Percentiles rank a stretch among this genome's conserved stretches.
Evolutionary conservation across 139 green algal species (phyloP).

Genomic region (Volvox africanus): DNA sequence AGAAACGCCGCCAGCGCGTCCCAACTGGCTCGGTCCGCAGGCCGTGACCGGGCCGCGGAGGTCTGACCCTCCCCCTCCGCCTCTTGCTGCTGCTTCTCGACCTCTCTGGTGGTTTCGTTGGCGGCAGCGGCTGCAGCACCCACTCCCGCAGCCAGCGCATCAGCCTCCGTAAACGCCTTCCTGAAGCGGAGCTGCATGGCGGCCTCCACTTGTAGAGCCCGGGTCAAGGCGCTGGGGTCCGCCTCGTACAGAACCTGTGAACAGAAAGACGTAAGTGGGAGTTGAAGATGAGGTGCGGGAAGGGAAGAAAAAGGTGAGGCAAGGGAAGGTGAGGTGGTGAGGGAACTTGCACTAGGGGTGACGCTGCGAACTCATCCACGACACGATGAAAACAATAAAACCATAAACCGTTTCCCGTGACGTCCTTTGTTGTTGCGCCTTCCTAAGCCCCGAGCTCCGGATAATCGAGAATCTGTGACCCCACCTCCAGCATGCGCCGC

Average conservation of each 20-base stretch:
- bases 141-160: conserved; percentile 1
- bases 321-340: background rate
- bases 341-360: background rate
- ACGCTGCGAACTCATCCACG: too few relatives aligned
- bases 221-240: conserved; percentile 1
- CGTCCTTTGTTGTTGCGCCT: too few relatives aligned
- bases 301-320: background rate
- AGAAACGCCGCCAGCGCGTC: conserved; percentile 59
- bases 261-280: background rate
- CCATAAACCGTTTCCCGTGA: too few relatives aligned
- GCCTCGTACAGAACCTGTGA: conserved; percentile 44
- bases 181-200: conserved; percentile 17
- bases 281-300: background rate
- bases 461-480: background rate
- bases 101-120: background rate
- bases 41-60: too few relatives aligned
- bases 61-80: background rate
- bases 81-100: background rate
- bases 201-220: conserved; percentile 23
- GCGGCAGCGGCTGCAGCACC: background rate
- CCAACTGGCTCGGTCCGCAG: conserved; percentile 20
- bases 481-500: conserved; percentile 27
- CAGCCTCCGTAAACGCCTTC: background rate
- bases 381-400: too few relatives aligned
- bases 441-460: too few relatives aligned